A percentile compares a stretch with the other conserved stretches of the same genome.
phyloP scores from a whole-genome alignment of 164 flowering plant species.

The Echeveria elegans region DNA sequence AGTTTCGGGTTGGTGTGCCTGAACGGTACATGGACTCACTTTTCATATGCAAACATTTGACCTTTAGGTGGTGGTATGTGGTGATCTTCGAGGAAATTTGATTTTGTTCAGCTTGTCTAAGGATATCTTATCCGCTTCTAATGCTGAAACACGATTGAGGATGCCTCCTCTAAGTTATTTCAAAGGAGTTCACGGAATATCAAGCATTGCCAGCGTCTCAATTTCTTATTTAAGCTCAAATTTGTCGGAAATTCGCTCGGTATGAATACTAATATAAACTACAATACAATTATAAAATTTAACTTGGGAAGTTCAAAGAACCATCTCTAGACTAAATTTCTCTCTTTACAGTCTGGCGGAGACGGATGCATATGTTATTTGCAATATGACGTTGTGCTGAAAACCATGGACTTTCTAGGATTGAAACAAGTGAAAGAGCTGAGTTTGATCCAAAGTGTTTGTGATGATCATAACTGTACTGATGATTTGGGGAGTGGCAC shows the following conservation, averaged over 20 bases:
- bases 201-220: slow-evolving; percentile 63
- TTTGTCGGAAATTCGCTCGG: slow-evolving; percentile 65
- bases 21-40: background rate
- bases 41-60: background rate
- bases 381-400: slow-evolving; percentile 34
- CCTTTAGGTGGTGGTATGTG: slow-evolving; percentile 80
- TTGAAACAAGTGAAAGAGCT: slow-evolving; percentile 90
- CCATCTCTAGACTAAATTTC: background rate
- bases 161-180: slow-evolving; percentile 53
- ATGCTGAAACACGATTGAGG: slow-evolving; percentile 26
- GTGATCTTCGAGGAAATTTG: slow-evolving; percentile 93
- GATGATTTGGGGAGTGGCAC: slow-evolving; percentile 29
- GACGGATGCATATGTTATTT: slow-evolving; percentile 94
- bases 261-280: slow-evolving; percentile 24
- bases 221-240: slow-evolving; percentile 22
- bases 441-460: slow-evolving; percentile 62
- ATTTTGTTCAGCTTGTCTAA: slow-evolving; percentile 49
- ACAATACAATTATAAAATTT: background rate
- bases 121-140: slow-evolving; percentile 20
- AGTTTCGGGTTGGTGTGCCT: background rate
- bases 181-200: slow-evolving; percentile 97
- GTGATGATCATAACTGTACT: slow-evolving; percentile 17
- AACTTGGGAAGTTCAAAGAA: background rate
- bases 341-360: slow-evolving; percentile 68
- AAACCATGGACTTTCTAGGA: slow-evolving; percentile 61